These are phyloP conservation scores for Monosporozyma yasuniensis DNA, from an alignment of 805 yeast genomes.

Conservation along the genomic window DNA sequence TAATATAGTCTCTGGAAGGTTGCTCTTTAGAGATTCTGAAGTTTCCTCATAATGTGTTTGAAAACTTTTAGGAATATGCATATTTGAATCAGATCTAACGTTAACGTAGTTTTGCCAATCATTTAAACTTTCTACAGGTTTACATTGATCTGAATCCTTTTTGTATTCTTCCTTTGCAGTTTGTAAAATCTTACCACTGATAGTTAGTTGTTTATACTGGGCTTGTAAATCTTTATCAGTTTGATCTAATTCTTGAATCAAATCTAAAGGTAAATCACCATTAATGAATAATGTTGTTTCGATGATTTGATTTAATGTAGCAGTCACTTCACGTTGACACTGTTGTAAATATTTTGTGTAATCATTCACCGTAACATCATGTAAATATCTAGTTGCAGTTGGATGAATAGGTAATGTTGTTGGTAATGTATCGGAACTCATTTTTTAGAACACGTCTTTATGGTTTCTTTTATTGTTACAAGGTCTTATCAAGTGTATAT, in stretches of 20 bases:
- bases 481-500: neutral
- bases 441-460: neutral
- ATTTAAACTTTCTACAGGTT: constrained; percentile 1
- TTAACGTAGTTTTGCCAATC: constrained; percentile 12
- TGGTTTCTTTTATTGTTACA: neutral
- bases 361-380: constrained; percentile 11
- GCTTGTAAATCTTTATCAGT: constrained; percentile 6
- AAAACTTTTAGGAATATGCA: neutral
- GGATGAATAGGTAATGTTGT: constrained; percentile 18
- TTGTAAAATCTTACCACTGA: neutral
- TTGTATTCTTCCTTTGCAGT: constrained; percentile 1
- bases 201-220: constrained; percentile 5
- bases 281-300: neutral
- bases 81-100: neutral
- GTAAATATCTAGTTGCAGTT: constrained; percentile 10
- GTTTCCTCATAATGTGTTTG: neutral
- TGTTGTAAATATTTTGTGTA: constrained; percentile 6
- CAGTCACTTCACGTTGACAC: constrained; percentile 13
- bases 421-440: neutral
- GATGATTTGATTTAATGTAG: constrained; percentile 13
- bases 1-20: neutral
- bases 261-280: neutral
- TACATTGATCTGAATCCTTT: constrained; percentile 1
- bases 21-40: constrained; percentile 4
- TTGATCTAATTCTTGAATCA: neutral